These are phyloP conservation scores for Xylariaceae sp. DNA, from an alignment of 2,329 filamentous ascomycete species.

Conservation along the genomic window DNA sequence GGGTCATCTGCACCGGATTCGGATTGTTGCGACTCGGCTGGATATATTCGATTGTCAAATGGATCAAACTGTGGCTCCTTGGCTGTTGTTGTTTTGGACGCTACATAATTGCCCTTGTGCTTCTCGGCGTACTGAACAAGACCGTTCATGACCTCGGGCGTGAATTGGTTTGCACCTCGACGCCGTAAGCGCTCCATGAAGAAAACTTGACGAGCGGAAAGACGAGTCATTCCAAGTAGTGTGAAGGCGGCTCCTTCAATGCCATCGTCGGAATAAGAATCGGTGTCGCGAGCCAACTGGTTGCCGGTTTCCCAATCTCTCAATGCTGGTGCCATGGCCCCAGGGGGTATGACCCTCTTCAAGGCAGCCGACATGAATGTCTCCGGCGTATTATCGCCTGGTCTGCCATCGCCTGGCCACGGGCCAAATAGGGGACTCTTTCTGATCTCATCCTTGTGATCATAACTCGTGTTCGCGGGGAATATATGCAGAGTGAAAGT, in stretches of 20 bases:
- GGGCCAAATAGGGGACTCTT: constrained; percentile 28
- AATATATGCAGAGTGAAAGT: constrained; percentile 31
- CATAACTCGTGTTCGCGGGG: constrained; percentile 26
- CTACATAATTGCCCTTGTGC: not conserved
- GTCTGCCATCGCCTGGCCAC: constrained; percentile 25
- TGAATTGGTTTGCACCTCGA: constrained; percentile 14
- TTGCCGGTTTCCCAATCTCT: constrained; percentile 33
- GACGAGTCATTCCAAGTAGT: constrained; percentile 23
- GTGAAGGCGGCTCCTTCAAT: constrained; percentile 24
- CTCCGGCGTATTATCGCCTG: constrained; percentile 10
- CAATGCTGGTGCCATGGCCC: constrained; percentile 27
- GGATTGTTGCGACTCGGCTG: not conserved
- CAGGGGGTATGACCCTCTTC: constrained; percentile 23
- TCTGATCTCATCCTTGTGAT: constrained; percentile 24
- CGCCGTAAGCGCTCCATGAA: constrained; percentile 26
- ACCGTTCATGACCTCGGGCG: constrained; percentile 28
- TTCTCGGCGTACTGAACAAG: constrained; percentile 23
- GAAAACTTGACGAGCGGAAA: constrained; percentile 15
- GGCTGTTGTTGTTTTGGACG: not conserved
- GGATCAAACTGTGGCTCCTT: not conserved
- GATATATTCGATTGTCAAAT: not conserved
- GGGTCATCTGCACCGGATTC: not conserved
- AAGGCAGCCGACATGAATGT: constrained; percentile 29
- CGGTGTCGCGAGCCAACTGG: constrained; percentile 24
- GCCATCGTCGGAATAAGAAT: constrained; percentile 23